These are phyloP conservation scores for Cenchrus americanus DNA, from an alignment of 176 grass and related monocot species.

Conservation along the genomic window DNA sequence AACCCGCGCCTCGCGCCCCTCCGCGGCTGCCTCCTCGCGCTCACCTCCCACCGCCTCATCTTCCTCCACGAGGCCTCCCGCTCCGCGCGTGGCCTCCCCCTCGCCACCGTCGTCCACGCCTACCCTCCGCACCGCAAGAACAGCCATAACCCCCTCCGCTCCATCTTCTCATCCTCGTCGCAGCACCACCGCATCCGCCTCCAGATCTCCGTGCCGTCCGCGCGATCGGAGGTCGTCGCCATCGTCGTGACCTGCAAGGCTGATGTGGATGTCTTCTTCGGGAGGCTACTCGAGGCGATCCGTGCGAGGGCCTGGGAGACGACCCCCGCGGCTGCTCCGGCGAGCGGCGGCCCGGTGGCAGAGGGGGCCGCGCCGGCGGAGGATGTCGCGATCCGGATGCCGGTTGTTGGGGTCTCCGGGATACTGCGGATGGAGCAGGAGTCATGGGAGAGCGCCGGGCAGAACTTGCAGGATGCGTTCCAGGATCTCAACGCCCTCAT, in stretches of 20 bases:
- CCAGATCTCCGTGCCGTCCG: slow-evolving; percentile 69
- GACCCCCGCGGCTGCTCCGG: slow-evolving; percentile 34
- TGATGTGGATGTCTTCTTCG: slow-evolving; percentile 84
- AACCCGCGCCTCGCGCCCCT: slow-evolving; percentile 57
- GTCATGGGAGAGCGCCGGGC: slow-evolving; percentile 91
- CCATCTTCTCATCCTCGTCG: slow-evolving; percentile 48
- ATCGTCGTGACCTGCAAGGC: slow-evolving; percentile 78
- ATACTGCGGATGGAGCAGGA: slow-evolving; percentile 98
- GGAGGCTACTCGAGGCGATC: slow-evolving; percentile 83
- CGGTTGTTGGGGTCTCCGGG: slow-evolving; percentile 85
- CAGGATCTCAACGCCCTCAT: slow-evolving; percentile 98
- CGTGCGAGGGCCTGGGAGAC: slow-evolving; percentile 76
- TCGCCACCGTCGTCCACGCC: slow-evolving; percentile 64
- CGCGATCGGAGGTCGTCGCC: slow-evolving; percentile 70
- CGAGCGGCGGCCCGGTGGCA: slow-evolving; percentile 27
- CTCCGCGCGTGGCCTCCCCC: slow-evolving; percentile 64
- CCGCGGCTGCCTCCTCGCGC: slow-evolving; percentile 73
- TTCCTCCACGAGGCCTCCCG: slow-evolving; percentile 81
- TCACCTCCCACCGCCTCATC: slow-evolving; percentile 89
- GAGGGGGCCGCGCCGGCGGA: slow-evolving; percentile 35
- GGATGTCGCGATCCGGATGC: slow-evolving; percentile 65
- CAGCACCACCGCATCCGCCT: slow-evolving; percentile 61
- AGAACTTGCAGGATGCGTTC: slow-evolving; percentile 97
- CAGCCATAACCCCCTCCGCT: slow-evolving; percentile 54
- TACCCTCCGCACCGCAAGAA: slow-evolving; percentile 67